These are phyloP conservation scores for Geranium incanum DNA, from an alignment of 441 rosid species.

Conservation along the genomic window DNA sequence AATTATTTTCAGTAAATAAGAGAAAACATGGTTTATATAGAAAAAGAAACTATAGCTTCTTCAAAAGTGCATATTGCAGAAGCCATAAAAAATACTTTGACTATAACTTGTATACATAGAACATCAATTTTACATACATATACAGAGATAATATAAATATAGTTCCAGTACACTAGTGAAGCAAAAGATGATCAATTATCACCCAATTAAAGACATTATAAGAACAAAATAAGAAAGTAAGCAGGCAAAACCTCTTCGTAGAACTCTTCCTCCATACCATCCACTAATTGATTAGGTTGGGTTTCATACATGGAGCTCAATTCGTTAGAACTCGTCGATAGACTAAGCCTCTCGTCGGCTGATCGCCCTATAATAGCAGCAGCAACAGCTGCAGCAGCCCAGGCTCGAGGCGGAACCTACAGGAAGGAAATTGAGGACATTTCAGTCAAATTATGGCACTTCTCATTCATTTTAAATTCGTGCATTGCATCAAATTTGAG, in stretches of 20 bases:
- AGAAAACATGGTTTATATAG: conserved; percentile 6
- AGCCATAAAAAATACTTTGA: not conserved
- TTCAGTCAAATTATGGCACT: conserved; percentile 4
- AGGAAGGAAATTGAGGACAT: conserved; percentile 3
- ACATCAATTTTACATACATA: not conserved
- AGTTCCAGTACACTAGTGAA: not conserved
- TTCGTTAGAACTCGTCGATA: conserved; percentile 67
- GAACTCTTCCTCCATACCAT: conserved; percentile 73
- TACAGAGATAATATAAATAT: not conserved
- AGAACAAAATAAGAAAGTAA: not conserved
- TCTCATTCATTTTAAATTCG: not conserved
- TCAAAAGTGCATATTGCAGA: not conserved
- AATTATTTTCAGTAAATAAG: not conserved
- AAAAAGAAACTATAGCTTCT: not conserved
- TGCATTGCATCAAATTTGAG: not conserved
- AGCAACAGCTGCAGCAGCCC: conserved; percentile 92
- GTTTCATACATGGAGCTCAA: conserved; percentile 70
- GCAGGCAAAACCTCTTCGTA: conserved; percentile 56
- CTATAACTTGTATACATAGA: not conserved
- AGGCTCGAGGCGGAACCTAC: conserved; percentile 92
- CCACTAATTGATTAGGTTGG: conserved; percentile 47
- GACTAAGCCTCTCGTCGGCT: conserved; percentile 59
- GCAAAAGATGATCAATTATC: not conserved
- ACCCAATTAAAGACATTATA: not conserved
- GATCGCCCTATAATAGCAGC: conserved; percentile 76